Conservation (phyloP, 2,329 filamentous ascomycete genomes). For the Nemania sp. region DNA sequence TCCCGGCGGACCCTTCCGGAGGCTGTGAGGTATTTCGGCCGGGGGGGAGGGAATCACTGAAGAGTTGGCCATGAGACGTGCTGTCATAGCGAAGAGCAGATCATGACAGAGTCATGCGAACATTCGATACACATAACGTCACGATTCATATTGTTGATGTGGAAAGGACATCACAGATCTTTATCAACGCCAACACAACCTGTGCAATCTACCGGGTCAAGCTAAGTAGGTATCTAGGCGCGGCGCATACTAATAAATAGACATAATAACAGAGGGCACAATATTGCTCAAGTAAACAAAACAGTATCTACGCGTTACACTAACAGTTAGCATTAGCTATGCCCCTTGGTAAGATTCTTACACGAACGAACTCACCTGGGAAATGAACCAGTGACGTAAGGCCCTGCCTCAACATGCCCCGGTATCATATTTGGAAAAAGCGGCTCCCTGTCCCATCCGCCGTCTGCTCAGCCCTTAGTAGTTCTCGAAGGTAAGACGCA, state of each 20-base stretch:
- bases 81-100: too few relatives aligned
- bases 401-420: background rate
- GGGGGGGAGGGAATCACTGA: too few relatives aligned
- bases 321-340: background rate
- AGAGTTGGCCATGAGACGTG: too few relatives aligned
- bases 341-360: background rate
- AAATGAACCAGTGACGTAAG: background rate
- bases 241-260: background rate
- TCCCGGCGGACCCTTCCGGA: too few relatives aligned
- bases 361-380: background rate
- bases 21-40: too few relatives aligned
- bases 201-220: background rate
- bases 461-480: background rate
- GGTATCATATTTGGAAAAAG: background rate
- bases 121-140: background rate
- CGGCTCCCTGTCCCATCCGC: background rate
- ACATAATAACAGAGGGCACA: background rate
- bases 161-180: background rate
- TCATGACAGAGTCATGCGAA: too few relatives aligned
- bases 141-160: background rate
- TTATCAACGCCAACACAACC: background rate
- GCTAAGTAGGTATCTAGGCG: too few relatives aligned
- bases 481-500: background rate
- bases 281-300: background rate
- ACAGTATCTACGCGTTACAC: background rate